Evolutionary conservation across 2,329 filamentous ascomycete species (phyloP).

Genomic region (Fusarium sp.): DNA sequence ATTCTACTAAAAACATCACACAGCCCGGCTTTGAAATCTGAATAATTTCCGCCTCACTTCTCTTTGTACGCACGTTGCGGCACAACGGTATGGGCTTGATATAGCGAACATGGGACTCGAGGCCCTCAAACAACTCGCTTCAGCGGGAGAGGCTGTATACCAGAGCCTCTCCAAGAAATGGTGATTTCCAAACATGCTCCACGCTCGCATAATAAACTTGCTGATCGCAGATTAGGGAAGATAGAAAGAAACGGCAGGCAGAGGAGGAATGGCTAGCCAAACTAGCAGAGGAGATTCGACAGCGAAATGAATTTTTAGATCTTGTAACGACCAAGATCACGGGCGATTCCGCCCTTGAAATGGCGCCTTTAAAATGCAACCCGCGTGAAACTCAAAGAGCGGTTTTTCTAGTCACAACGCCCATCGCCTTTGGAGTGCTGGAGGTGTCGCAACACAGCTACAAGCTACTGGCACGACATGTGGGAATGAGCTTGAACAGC

Average conservation of each 20-base stretch:
- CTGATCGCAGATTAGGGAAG: constrained; percentile 14
- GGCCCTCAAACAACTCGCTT: constrained; percentile 36
- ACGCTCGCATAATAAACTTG: neutral
- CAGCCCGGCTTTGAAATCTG: neutral
- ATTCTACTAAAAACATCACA: constrained; percentile 6
- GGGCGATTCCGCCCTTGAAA: constrained; percentile 41
- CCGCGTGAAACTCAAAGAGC: constrained; percentile 36
- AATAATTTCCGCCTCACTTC: neutral
- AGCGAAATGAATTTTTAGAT: constrained; percentile 39
- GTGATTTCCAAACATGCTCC: neutral
- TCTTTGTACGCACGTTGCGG: neutral
- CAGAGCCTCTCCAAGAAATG: constrained; percentile 43
- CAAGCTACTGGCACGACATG: constrained; percentile 41
- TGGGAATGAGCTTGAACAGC: constrained; percentile 48
- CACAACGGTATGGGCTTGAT: constrained; percentile 8
- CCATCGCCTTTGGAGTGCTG: constrained; percentile 43
- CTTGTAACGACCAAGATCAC: constrained; percentile 40
- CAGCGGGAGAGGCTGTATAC: constrained; percentile 34
- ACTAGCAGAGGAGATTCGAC: constrained; percentile 36
- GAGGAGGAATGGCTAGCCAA: constrained; percentile 22
- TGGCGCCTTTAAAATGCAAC: constrained; percentile 40
- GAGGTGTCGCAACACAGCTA: constrained; percentile 46
- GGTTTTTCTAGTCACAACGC: constrained; percentile 45
- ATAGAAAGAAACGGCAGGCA: constrained; percentile 15
- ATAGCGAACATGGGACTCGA: constrained; percentile 40